Conservation (phyloP, 2,329 filamentous ascomycete species). For the Pseudogymnoascus sp. region DNA sequence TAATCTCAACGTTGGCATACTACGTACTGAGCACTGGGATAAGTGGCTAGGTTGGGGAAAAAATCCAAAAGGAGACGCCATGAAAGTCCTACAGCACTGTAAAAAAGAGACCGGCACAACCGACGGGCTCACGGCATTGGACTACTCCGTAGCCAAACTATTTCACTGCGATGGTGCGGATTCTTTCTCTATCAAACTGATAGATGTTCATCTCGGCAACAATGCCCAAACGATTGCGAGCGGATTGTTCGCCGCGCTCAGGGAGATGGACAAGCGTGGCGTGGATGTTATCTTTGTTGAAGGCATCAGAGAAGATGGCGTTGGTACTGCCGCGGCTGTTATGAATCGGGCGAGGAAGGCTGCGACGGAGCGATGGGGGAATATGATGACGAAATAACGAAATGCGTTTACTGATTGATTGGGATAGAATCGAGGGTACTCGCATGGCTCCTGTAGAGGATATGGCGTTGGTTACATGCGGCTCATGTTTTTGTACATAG, state of each 20-base stretch:
- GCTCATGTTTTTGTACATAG: neutral
- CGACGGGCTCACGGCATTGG: neutral
- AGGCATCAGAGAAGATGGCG: conserved; percentile 64
- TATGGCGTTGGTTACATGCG: neutral
- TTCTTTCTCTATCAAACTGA: conserved; percentile 17
- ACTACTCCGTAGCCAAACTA: neutral
- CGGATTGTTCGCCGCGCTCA: conserved; percentile 77
- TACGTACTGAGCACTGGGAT: conserved; percentile 33
- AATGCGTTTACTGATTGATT: neutral
- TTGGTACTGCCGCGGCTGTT: conserved; percentile 77
- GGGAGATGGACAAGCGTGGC: conserved; percentile 72
- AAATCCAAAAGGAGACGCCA: neutral
- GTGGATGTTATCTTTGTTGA: conserved; percentile 87
- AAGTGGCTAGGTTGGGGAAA: conserved; percentile 24
- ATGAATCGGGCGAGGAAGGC: conserved; percentile 81
- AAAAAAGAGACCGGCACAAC: neutral
- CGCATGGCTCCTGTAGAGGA: neutral
- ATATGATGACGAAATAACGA: neutral
- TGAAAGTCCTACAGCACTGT: neutral
- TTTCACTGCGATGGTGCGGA: neutral
- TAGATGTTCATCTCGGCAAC: conserved; percentile 67
- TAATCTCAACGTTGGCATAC: conserved; percentile 30
- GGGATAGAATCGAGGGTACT: neutral
- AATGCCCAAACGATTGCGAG: conserved; percentile 71
- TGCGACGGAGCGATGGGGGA: conserved; percentile 38